A percentile compares a stretch with the other conserved stretches of the same genome.
Conservation (phyloP, 2,329 filamentous ascomycete species). For the Capronia epimyces region DNA sequence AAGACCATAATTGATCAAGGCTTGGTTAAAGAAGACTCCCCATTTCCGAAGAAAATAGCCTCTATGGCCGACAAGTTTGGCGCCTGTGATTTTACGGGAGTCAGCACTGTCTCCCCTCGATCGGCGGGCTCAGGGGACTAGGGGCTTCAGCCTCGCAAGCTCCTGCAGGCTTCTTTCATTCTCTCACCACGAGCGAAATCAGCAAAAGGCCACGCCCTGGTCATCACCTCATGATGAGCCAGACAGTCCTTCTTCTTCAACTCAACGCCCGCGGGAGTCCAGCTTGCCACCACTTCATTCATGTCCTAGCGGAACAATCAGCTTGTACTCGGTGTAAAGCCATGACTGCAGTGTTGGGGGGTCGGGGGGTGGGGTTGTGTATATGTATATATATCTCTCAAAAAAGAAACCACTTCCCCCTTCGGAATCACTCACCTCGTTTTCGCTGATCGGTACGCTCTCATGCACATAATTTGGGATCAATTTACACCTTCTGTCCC, state of each 20-base stretch:
- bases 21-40: conserved; percentile 86
- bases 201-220: too few relatives aligned
- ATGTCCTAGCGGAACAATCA: conserved; percentile 61
- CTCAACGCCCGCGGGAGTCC: conserved; percentile 69
- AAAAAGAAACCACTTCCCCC: too few relatives aligned
- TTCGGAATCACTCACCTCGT: conserved; percentile 53
- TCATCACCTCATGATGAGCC: conserved; percentile 91
- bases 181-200: too few relatives aligned
- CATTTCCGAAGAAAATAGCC: conserved; percentile 89
- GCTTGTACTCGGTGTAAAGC: too few relatives aligned
- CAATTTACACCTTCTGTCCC: conserved; percentile 72
- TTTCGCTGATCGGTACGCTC: conserved; percentile 74
- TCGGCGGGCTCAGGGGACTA: too few relatives aligned
- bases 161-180: conserved; percentile 72
- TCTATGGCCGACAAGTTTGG: conserved; percentile 89
- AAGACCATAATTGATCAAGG: conserved; percentile 89
- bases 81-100: too few relatives aligned
- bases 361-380: too few relatives aligned
- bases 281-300: conserved; percentile 70
- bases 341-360: too few relatives aligned
- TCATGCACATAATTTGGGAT: conserved; percentile 92
- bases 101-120: too few relatives aligned
- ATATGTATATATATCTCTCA: not conserved
- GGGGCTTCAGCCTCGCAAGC: conserved; percentile 92
- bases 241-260: conserved; percentile 72